Evolutionary conservation across 2,329 filamentous ascomycete genomes (phyloP), one percentile per base, ranked within the genome.

Genomic region (Diaporthe eres): DNA sequence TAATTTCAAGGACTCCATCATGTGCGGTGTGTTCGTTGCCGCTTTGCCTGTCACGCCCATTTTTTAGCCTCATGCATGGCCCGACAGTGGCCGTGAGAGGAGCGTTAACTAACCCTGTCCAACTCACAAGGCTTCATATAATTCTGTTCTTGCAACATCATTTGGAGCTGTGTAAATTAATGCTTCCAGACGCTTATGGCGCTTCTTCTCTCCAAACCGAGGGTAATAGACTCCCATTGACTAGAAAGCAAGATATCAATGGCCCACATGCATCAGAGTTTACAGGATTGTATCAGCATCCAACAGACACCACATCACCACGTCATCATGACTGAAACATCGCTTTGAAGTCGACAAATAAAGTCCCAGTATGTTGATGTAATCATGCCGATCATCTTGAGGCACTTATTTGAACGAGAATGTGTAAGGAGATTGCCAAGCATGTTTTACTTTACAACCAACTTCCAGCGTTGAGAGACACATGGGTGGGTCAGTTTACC

Each of bases 311-410:
- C 31, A 37, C 31, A 39, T 28, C 19, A 28, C 15, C 13, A 68
- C 65, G 65, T 68, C 65, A 68, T 53, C 65, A 37, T 68, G 65
- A 68, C 9, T 8, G 15, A 53, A 53, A 19, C 3, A 6, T 53
- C 13, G 6, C 22, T 39, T 53, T 25, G 15, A 19, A 19, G 2
- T 3, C 28, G 19, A 25, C 31, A 12, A 10, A 53, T 53, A 1
- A 2, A 17, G 25, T 31, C 25, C 3, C 13, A 39, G 13, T 19
- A 68, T 28, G 4, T 53, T 68, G 47, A 68, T 68, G 65, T 53
- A 53, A 68, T 53, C 13, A 28, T 13, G 65, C 1, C 8, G 65
- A 68, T 53, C 65, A 37, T 17, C 13, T 19, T 6, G 1, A 39
- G 15, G 31, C 22, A 28, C 15, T 2, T 19, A 22, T 39, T 28